These are phyloP conservation scores for Cymbopogon flexuosus DNA, from an alignment of 202 grass and related monocot species.

Conservation along the genomic window DNA sequence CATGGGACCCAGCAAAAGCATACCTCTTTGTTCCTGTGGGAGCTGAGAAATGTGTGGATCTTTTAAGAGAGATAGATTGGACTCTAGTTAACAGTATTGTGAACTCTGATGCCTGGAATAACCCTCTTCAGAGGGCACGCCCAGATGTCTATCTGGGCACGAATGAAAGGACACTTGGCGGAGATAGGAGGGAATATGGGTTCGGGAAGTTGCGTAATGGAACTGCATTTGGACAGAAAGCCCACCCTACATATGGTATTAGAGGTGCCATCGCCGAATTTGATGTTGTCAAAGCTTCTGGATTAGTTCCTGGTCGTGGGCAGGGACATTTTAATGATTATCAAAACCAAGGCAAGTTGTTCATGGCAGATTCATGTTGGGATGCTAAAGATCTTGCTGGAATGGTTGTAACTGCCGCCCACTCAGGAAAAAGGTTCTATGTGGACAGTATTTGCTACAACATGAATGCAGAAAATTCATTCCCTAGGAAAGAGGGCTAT, in stretches of 20 bases:
- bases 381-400: constrained; percentile 75
- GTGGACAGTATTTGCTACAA: constrained; percentile 79
- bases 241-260: constrained; percentile 93
- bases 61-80: constrained; percentile 84
- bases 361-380: constrained; percentile 85
- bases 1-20: constrained; percentile 93
- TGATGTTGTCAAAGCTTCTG: constrained; percentile 98
- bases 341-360: constrained; percentile 56
- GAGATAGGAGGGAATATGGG: constrained; percentile 95
- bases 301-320: constrained; percentile 70
- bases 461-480: constrained; percentile 97
- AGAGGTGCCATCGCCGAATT: constrained; percentile 91
- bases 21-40: constrained; percentile 89
- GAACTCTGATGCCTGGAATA: constrained; percentile 86
- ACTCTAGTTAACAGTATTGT: constrained; percentile 72
- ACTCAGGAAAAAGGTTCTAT: constrained; percentile 98
- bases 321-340: constrained; percentile 38
- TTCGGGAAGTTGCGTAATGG: constrained; percentile 86
- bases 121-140: constrained; percentile 88
- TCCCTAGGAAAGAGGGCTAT: constrained; percentile 96
- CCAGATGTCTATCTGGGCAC: constrained; percentile 94
- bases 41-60: constrained; percentile 49
- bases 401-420: constrained; percentile 91
- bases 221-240: constrained; percentile 72
- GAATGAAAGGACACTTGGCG: constrained; percentile 93